Evolutionary conservation across 768 basidiomycete genomes (phyloP).

Genomic region (Phylloporus scabripes): DNA sequence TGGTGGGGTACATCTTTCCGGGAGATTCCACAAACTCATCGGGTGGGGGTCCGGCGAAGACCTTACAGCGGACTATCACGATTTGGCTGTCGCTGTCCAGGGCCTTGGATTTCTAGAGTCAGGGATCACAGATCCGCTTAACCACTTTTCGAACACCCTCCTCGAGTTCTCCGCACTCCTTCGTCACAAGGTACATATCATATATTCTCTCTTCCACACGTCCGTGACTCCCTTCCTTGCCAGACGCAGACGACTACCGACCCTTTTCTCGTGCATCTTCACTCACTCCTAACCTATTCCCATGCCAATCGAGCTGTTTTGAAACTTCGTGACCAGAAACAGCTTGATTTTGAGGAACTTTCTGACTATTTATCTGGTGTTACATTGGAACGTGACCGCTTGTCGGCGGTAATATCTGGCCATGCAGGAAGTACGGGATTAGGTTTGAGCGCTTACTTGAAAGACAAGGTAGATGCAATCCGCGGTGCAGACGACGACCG

Average conservation of each 20-base stretch:
- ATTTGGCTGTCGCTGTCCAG: constrained; percentile 92
- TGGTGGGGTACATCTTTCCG: constrained; percentile 7
- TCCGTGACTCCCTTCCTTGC: neutral
- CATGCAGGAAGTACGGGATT: constrained; percentile 81
- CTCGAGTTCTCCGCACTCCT: constrained; percentile 90
- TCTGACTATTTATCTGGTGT: constrained; percentile 93
- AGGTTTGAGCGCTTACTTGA: constrained; percentile 83
- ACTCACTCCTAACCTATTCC: constrained; percentile 90
- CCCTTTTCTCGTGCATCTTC: constrained; percentile 84
- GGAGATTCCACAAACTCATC: too few relatives aligned
- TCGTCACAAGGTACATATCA: constrained; percentile 64
- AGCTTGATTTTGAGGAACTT: constrained; percentile 96
- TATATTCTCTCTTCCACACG: neutral
- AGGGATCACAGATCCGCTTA: constrained; percentile 96
- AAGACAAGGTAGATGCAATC: constrained; percentile 87
- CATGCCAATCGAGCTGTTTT: constrained; percentile 91
- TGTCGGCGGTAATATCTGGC: constrained; percentile 86
- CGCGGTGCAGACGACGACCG: constrained; percentile 92
- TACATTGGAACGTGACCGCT: constrained; percentile 85
- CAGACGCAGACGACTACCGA: constrained; percentile 90
- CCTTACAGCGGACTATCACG: constrained; percentile 95
- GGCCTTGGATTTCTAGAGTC: constrained; percentile 97
- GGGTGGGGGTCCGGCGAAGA: constrained; percentile 90
- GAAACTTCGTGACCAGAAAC: constrained; percentile 95
- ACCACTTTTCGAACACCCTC: constrained; percentile 93